Base-by-base conservation (phyloP, 805 yeast genomes). In the Saturnispora gosingensis region DNA sequence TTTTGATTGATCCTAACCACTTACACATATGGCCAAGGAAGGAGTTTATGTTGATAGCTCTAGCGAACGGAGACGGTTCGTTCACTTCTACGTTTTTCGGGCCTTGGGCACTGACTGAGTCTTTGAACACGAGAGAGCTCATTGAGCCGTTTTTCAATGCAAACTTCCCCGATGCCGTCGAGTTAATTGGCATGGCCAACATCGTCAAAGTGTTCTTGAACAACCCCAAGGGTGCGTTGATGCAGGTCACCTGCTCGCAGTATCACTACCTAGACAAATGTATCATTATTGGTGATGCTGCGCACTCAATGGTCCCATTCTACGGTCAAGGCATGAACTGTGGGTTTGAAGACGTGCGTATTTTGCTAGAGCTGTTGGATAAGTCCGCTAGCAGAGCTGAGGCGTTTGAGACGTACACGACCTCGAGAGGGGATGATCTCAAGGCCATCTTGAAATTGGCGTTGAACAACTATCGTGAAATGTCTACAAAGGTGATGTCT, bases 241-340 rank as follows among this genome's bases (percentile, higher is more conserved):
- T 89, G 70, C 88, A 86, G 54, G 76, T 86, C 7, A 76, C 75
- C 45, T 83, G 87, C 58, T 69, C 69, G 47, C 88, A 91, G 2
- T 90, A 88, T 67, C 79, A 87, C 61, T 75, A 72, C 45, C 65
- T 72, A 42, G 85, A 81, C 45, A 76, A 77, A 52, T 82, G 82
- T 15, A 69, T 90, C 9, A 68, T 90, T 11, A 68, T 90, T 28
- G 97, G 97, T 5, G 97, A 90, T 65, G 96, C 97, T 0, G 95
- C 97, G 0, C 97, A 90, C 68, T 81, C 93, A 28, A 90, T 89
- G 96, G 97, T 90, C 5, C 97, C 97, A n/a, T 90, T 90, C 66
- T 90, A 89, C 63, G 97, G 97, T 9, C 97, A 90, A 66, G 97
- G 97, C 5, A 85, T 90, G 91, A 90, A 90, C 66, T 87, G 96